Evolutionary conservation across 139 green algal species (phyloP).

Genomic region (Coccomyxa sp.): DNA sequence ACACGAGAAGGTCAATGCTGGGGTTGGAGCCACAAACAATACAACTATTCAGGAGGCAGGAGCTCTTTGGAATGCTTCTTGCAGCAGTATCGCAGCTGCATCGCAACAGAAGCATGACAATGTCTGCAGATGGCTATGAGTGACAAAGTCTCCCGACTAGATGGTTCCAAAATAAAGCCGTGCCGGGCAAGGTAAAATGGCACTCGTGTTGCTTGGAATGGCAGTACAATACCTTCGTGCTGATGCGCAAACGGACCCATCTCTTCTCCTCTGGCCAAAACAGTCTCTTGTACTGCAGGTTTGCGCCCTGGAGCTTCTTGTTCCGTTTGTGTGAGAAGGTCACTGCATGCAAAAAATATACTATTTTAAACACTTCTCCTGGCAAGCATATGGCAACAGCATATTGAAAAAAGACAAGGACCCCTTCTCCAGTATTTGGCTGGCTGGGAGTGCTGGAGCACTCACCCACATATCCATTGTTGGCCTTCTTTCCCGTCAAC

Average conservation of each 20-base stretch:
- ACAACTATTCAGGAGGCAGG: too few species aligned
- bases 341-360: constrained; percentile 31
- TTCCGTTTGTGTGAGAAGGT: constrained; percentile 98
- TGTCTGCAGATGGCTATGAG: too few species aligned
- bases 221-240: constrained; percentile 49
- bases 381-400: neutral
- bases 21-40: too few species aligned
- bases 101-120: too few species aligned
- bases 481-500: constrained; percentile 89
- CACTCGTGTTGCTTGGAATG: too few species aligned
- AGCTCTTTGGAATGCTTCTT: too few species aligned
- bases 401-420: neutral
- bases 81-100: too few species aligned
- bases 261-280: constrained; percentile 58
- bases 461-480: constrained; percentile 86
- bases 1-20: too few species aligned
- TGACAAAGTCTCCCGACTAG: too few species aligned
- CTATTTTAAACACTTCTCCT: neutral
- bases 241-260: constrained; percentile 77
- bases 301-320: constrained; percentile 92
- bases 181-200: too few species aligned
- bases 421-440: neutral
- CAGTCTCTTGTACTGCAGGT: constrained; percentile 79
- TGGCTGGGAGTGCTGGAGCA: neutral
- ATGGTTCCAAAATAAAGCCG: too few species aligned